Evolutionary conservation across 768 basidiomycete species (phyloP), one percentile per base, ranked within the genome.

Genomic region (Leucosporidium creatinivorum): DNA sequence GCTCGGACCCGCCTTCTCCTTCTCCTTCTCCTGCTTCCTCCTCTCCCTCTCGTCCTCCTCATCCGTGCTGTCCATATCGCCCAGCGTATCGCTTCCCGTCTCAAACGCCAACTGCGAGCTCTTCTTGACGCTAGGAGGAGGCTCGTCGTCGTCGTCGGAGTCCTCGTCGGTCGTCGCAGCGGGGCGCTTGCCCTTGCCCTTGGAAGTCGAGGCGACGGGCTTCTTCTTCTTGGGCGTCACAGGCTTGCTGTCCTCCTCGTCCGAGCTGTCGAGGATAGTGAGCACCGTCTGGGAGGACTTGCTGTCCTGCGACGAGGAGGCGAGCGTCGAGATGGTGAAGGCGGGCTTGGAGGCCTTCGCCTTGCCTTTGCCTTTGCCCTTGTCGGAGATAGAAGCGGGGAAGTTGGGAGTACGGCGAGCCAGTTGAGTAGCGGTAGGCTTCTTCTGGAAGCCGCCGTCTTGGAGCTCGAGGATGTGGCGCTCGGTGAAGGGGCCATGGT

Each of bases 381-480:
- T 59, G 39, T 44, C 39, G 39, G 39, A 7, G 39, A 17, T 44
- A 13, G 15, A 10, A 33, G 33, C 15, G 13, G 39, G 39, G 39
- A 44, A 44, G 39, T 44, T 44, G 39, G 39, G 39, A 7, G 39
- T 44, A 44, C 39, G 39, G 15, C 39, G 39, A 44, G 39, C 39
- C 8, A 44, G 39, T 15, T 44, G 39, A 44, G 39, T 13, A 13
- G 39, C 13, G 10, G 69, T 58, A 30, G 57, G 33, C 64, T 58
- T 58, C 30, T 21, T 50, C 39, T 15, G 77, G 21, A 87, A 79
- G 15, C 87, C 85, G 58, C 51, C 26, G 26, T 57, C 9, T 21
- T 65, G 82, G 73, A 74, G 52, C n/a, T 69, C 69, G 15, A 66
- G 68, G 17, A 80, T 69, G 9, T 78, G 74, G 2, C 70, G 68